Percentiles rank a stretch among this genome's conserved stretches.
phyloP scores from a whole-genome alignment of 2,329 filamentous ascomycete species.

The Colletotrichum sublineola region DNA sequence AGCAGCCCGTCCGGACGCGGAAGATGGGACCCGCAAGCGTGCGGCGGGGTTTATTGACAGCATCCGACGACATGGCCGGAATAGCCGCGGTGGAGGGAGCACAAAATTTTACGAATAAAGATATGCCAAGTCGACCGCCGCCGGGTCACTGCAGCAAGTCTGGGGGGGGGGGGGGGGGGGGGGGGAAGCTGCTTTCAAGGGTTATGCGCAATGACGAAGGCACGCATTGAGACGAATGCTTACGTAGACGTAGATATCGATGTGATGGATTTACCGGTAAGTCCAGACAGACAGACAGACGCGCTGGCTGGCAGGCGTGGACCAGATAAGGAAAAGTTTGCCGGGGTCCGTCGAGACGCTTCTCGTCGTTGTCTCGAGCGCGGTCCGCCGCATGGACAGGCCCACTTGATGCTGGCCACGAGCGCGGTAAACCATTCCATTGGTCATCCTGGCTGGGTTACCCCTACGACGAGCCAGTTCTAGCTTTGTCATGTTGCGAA shows the following conservation, averaged over 20 bases:
- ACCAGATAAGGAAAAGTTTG: slow-evolving; percentile 36
- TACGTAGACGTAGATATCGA: slow-evolving; percentile 7
- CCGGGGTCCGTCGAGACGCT: slow-evolving; percentile 9
- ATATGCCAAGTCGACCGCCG: slow-evolving; percentile 6
- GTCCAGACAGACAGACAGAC: background rate
- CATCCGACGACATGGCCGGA: slow-evolving; percentile 15
- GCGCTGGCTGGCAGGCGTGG: slow-evolving; percentile 13
- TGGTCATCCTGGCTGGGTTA: slow-evolving; percentile 21
- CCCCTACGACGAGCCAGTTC: slow-evolving; percentile 15
- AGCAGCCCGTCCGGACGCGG: slow-evolving; percentile 52
- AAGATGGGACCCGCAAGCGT: slow-evolving; percentile 37
- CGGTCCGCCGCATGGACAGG: slow-evolving; percentile 30
- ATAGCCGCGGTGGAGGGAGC: slow-evolving; percentile 4
- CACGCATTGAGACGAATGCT: background rate
- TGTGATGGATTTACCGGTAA: background rate
- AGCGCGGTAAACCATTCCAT: slow-evolving; percentile 34
- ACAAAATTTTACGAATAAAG: background rate
- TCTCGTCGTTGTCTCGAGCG: slow-evolving; percentile 15
- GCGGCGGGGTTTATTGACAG: slow-evolving; percentile 29
- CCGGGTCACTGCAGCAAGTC: background rate
- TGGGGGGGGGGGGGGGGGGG: background rate
- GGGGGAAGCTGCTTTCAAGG: background rate
- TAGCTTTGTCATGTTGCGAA: background rate
- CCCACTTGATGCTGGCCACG: slow-evolving; percentile 15
- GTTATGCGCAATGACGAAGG: background rate